A percentile compares a stretch with the other conserved stretches of the same genome.
phyloP scores from a whole-genome alignment of 2,329 filamentous ascomycete species.

The Hymenoscyphus repandus region DNA sequence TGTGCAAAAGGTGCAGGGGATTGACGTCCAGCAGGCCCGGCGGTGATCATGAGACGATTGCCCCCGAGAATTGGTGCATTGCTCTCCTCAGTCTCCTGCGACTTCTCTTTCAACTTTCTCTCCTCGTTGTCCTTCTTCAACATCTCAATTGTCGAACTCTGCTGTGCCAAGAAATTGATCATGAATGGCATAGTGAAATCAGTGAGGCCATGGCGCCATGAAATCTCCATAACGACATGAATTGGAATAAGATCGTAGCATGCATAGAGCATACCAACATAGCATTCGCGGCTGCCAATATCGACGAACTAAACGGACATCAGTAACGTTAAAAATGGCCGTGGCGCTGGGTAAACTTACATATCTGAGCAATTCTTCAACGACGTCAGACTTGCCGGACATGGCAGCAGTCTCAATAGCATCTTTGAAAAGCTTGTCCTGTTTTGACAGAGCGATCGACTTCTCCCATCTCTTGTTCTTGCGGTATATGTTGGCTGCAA shows the following conservation, averaged over 20 bases:
- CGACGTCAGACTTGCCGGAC: slow-evolving; percentile 82
- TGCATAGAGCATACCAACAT: slow-evolving; percentile 98
- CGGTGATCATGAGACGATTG: slow-evolving; percentile 89
- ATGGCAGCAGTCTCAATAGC: slow-evolving; percentile 96
- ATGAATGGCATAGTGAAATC: slow-evolving; percentile 99
- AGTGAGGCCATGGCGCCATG: slow-evolving; percentile 88
- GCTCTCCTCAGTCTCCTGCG: slow-evolving; percentile 79
- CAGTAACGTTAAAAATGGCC: slow-evolving; percentile 19
- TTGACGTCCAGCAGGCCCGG: slow-evolving; percentile 59
- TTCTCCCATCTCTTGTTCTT: slow-evolving; percentile 99
- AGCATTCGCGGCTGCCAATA: slow-evolving; percentile 98
- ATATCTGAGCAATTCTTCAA: slow-evolving; percentile 93
- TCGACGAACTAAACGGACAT: slow-evolving; percentile 75
- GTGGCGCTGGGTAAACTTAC: slow-evolving; percentile 59
- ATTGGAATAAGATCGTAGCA: slow-evolving; percentile 96
- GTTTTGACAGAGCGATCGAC: slow-evolving; percentile 94
- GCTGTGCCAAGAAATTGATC: slow-evolving; percentile 95
- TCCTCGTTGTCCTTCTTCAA: slow-evolving; percentile 97
- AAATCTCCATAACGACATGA: slow-evolving; percentile 89
- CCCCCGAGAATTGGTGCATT: slow-evolving; percentile 89
- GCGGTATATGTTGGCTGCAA: slow-evolving; percentile 96
- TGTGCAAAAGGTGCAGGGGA: slow-evolving; percentile 65
- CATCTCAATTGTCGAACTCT: slow-evolving; percentile 75
- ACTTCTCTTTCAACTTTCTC: slow-evolving; percentile 70
- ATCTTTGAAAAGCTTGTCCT: slow-evolving; percentile 99